Percentiles rank a stretch among this genome's conserved stretches.
Evolutionary conservation across 768 basidiomycete genomes (phyloP).

Genomic region (Boletus subparvulus): DNA sequence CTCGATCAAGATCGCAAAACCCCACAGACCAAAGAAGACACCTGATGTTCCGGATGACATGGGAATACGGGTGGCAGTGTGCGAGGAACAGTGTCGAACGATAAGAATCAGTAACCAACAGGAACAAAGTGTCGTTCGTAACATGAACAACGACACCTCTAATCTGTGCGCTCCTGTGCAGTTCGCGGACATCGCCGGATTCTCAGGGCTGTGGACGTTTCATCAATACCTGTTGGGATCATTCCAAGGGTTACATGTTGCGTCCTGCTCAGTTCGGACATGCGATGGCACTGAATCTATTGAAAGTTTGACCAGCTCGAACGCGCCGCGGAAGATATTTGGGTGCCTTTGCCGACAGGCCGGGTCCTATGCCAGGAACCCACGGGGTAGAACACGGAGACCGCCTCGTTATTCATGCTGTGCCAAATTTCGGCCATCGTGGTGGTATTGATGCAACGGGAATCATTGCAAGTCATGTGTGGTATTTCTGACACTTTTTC

Average conservation of each 20-base stretch:
- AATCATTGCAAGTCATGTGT: not conserved
- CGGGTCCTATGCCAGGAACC: not conserved
- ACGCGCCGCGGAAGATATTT: not conserved
- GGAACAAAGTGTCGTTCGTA: not conserved
- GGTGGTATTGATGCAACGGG: not conserved
- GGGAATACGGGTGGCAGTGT: conserved; percentile 1
- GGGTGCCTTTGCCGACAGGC: not conserved
- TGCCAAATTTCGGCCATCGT: not conserved
- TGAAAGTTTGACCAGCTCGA: not conserved
- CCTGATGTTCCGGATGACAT: not conserved
- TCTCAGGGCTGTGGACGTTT: conserved; percentile 12
- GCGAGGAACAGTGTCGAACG: not conserved
- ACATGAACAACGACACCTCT: not conserved
- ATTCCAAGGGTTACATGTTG: not conserved
- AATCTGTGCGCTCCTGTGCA: not conserved
- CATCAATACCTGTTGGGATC: not conserved
- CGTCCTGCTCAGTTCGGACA: not conserved
- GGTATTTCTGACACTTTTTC: not conserved
- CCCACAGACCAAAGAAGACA: not conserved
- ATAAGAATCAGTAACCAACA: not conserved
- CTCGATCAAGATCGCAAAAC: not conserved
- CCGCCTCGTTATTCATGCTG: not conserved
- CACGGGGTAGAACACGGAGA: not conserved
- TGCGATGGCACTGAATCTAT: not conserved
- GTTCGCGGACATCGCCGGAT: not conserved